phyloP scores from a whole-genome alignment of 345 rosid species.

The Fremontodendron californicum region DNA sequence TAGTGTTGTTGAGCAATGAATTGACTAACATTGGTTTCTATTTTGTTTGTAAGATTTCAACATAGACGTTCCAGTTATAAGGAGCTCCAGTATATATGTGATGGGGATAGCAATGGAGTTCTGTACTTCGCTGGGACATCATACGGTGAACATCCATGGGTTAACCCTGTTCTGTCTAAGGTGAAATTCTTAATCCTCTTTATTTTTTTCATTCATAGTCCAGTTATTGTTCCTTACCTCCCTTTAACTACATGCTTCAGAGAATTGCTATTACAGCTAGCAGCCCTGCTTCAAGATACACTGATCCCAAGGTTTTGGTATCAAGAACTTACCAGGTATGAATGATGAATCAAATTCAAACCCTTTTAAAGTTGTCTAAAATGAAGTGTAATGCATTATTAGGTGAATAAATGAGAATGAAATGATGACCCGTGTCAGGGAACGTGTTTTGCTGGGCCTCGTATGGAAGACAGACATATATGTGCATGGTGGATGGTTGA shows the following conservation, averaged over 20 bases:
- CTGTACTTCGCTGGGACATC: slow-evolving; percentile 84
- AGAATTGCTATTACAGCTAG: slow-evolving; percentile 67
- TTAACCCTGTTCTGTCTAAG: slow-evolving; percentile 90
- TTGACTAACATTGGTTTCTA: not conserved
- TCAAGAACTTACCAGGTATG: slow-evolving; percentile 85
- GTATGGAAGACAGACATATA: slow-evolving; percentile 60
- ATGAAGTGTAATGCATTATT: not conserved
- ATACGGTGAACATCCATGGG: slow-evolving; percentile 91
- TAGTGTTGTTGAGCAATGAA: not conserved
- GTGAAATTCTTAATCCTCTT: slow-evolving; percentile 28
- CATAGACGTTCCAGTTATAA: slow-evolving; percentile 87
- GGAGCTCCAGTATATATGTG: slow-evolving; percentile 93
- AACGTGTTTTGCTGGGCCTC: slow-evolving; percentile 79
- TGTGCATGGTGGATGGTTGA: slow-evolving; percentile 95
- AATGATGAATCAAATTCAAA: slow-evolving; percentile 4
- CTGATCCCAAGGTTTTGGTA: slow-evolving; percentile 82
- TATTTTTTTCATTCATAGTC: not conserved
- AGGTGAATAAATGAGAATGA: not conserved
- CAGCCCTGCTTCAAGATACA: slow-evolving; percentile 78
- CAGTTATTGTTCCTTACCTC: not conserved
- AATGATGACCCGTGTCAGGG: slow-evolving; percentile 44
- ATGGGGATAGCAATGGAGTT: slow-evolving; percentile 98
- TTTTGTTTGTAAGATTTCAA: slow-evolving; percentile 52
- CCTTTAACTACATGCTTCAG: slow-evolving; percentile 37
- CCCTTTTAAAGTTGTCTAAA: not conserved